Percentiles rank a stretch among this genome's conserved stretches.
phyloP scores from a whole-genome alignment of 2,329 filamentous ascomycete species.

The Colletotrichum kahawae region DNA sequence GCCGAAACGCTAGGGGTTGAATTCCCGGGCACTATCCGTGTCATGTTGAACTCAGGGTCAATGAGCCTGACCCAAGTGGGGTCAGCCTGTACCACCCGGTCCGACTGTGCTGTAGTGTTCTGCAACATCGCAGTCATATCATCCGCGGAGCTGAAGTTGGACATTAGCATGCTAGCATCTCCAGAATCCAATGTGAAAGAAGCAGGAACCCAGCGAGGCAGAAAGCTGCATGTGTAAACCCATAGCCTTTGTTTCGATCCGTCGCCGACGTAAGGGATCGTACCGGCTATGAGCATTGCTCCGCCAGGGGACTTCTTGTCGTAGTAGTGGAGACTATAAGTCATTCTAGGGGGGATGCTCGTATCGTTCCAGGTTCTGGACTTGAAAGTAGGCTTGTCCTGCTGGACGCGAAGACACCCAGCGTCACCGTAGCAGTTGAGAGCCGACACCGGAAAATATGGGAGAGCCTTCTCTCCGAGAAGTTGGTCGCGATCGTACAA shows the following conservation, averaged over 20 bases:
- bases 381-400: neutral
- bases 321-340: neutral
- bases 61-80: neutral
- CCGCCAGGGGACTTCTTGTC: neutral
- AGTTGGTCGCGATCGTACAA: neutral
- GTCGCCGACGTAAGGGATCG: neutral
- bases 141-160: neutral
- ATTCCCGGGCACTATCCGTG: neutral
- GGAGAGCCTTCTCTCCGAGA: neutral
- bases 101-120: neutral
- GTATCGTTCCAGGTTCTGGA: neutral
- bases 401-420: neutral
- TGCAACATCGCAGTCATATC: neutral
- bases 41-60: neutral
- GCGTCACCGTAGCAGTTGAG: neutral
- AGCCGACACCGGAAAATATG: neutral
- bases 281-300: neutral
- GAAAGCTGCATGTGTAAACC: neutral
- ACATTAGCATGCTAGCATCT: neutral
- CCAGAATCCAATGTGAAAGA: neutral
- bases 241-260: neutral
- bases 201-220: neutral
- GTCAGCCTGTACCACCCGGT: neutral
- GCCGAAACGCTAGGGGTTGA: neutral
- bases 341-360: neutral